Percentiles rank a stretch among this genome's conserved stretches.
Conservation (phyloP, 1,284 basidiomycete genomes). For the Gomphus sp. region DNA sequence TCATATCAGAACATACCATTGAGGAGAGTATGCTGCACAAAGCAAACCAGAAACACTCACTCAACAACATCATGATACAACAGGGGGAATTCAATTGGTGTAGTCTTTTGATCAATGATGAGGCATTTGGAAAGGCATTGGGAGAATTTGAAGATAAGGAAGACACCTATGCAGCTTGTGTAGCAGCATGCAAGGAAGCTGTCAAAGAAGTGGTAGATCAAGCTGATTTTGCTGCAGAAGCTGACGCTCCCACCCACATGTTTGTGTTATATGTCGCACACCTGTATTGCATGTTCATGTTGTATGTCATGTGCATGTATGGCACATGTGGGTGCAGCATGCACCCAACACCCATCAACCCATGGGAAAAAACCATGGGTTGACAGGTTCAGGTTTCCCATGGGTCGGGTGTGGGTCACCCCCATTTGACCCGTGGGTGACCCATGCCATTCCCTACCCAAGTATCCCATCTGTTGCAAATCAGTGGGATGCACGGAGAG, state of each 20-base stretch:
- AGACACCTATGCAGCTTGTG: conserved; percentile 70
- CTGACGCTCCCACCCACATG: conserved; percentile 16
- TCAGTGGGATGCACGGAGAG: too few relatives aligned
- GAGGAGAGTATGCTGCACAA: conserved; percentile 96
- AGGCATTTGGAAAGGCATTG: conserved; percentile 55
- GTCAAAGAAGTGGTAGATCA: conserved; percentile 68
- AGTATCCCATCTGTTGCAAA: too few relatives aligned
- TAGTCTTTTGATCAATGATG: conserved; percentile 60
- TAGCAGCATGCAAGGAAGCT: conserved; percentile 71
- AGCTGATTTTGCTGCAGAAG: conserved; percentile 54
- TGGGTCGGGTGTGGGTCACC: too few relatives aligned
- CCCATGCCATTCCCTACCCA: too few relatives aligned
- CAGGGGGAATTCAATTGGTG: conserved; percentile 95
- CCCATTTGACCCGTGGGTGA: too few relatives aligned
- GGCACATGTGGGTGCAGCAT: too few relatives aligned
- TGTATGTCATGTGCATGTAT: too few relatives aligned
- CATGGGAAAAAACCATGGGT: too few relatives aligned
- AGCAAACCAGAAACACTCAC: conserved; percentile 89
- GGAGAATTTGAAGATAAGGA: conserved; percentile 85
- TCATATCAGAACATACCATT: conserved; percentile 87
- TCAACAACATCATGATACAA: conserved; percentile 92
- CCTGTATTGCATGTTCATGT: too few relatives aligned
- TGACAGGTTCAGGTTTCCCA: too few relatives aligned
- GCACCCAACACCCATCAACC: too few relatives aligned
- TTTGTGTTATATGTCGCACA: too few relatives aligned